These are phyloP conservation scores for Colletotrichum sp. DNA, from an alignment of 2,329 filamentous ascomycete species.

Conservation along the genomic window DNA sequence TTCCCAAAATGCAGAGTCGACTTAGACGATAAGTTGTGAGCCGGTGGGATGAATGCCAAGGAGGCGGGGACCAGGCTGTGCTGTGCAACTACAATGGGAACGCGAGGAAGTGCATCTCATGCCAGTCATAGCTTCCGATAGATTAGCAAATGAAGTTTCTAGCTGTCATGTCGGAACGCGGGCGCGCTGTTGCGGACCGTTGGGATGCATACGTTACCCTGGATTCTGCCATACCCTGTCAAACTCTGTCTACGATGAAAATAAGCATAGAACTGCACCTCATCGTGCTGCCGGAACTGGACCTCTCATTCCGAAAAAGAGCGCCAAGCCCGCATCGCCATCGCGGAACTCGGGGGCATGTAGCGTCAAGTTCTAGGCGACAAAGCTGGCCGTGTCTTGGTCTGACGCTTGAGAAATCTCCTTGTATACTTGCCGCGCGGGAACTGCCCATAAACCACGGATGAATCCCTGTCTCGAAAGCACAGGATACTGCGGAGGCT, in stretches of 20 bases:
- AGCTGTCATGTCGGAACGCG: not conserved
- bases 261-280: not conserved
- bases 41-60: not conserved
- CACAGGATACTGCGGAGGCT: not conserved
- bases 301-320: not conserved
- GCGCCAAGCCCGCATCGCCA: not conserved
- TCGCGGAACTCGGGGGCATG: not conserved
- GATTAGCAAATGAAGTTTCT: not conserved
- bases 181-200: not conserved
- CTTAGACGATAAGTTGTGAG: accelerated
- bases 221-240: not conserved
- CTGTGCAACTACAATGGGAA: not conserved
- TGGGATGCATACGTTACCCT: accelerated
- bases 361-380: not conserved
- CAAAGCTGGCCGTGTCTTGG: not conserved
- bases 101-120: not conserved
- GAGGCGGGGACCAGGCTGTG: not conserved
- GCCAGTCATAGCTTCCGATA: not conserved
- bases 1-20: not conserved
- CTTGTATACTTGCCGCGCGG: not conserved
- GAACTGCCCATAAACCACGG: not conserved
- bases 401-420: not conserved
- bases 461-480: not conserved
- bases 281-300: not conserved
- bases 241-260: not conserved